A percentile compares a stretch with the other conserved stretches of the same genome.
phyloP scores from a whole-genome alignment of 169 alveolate genomes.

The Eimeria acervulina region DNA sequence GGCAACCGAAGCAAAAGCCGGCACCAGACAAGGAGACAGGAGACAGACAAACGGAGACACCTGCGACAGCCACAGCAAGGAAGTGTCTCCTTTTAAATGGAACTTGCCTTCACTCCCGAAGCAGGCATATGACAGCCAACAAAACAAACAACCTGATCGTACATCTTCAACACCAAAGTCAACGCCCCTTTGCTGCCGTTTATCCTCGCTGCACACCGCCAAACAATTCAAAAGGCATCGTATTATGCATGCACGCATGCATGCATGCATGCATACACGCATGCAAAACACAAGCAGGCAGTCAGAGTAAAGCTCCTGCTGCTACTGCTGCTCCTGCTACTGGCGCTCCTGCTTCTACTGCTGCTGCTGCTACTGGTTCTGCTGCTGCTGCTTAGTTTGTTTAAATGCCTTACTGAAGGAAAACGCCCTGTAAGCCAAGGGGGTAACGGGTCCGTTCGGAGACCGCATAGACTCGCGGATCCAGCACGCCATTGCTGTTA shows the following conservation, averaged over 20 bases:
- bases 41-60: too few species aligned
- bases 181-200: conserved; percentile 93
- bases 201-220: conserved; percentile 56
- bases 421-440: conserved; percentile 64
- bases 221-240: too few species aligned
- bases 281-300: neutral
- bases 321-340: neutral
- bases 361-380: neutral
- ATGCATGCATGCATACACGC: conserved; percentile 6
- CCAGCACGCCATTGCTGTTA: conserved; percentile 78
- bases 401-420: conserved; percentile 68
- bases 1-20: too few species aligned
- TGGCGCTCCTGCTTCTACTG: neutral
- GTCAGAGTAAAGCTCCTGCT: neutral
- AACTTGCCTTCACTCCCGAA: conserved; percentile 85
- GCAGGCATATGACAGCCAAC: conserved; percentile 94
- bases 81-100: neutral
- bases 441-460: conserved; percentile 71
- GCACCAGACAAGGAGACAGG: conserved; percentile 23
- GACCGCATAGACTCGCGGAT: conserved; percentile 64
- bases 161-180: conserved; percentile 87
- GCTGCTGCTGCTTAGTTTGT: neutral
- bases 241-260: neutral
- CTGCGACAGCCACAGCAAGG: too few species aligned
- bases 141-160: conserved; percentile 88